phyloP scores from a whole-genome alignment of 176 grass and related monocot species.

The Panicum miliaceum region DNA sequence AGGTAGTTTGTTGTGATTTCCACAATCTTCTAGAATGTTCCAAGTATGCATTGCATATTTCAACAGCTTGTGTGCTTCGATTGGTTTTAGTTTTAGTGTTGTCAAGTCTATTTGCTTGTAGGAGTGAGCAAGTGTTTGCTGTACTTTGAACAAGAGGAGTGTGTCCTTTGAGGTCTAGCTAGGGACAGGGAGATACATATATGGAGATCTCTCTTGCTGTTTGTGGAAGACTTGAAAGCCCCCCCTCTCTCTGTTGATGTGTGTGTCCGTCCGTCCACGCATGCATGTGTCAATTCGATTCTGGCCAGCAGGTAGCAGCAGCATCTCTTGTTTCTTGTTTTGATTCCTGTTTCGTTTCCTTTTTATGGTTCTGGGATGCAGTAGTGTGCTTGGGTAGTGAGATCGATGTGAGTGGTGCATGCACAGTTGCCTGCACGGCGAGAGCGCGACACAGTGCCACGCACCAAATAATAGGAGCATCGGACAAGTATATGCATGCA shows the following conservation, averaged over 20 bases:
- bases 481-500: slow-evolving; percentile 38
- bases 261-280: slow-evolving; percentile 12
- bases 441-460: slow-evolving; percentile 5
- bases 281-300: slow-evolving; percentile 56
- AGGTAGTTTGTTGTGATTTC: too few relatives aligned
- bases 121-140: too few relatives aligned
- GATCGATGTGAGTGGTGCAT: slow-evolving; percentile 57
- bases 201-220: slow-evolving; percentile 54
- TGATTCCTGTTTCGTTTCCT: slow-evolving; percentile 54
- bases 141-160: slow-evolving; percentile 30
- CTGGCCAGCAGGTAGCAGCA: not conserved
- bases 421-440: slow-evolving; percentile 32
- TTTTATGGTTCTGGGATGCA: slow-evolving; percentile 48
- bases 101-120: too few relatives aligned
- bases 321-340: slow-evolving; percentile 59
- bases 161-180: slow-evolving; percentile 12
- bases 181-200: slow-evolving; percentile 46
- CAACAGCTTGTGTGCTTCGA: slow-evolving; percentile 20
- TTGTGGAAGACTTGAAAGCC: slow-evolving; percentile 41
- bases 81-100: slow-evolving; percentile 32
- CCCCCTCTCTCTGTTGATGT: slow-evolving; percentile 9
- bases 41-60: too few relatives aligned
- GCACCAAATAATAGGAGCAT: slow-evolving; percentile 31
- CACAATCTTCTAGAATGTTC: too few relatives aligned
- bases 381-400: slow-evolving; percentile 10